Base-by-base conservation (phyloP, 2,329 filamentous ascomycete genomes). In the Aspergillus nomiae region DNA sequence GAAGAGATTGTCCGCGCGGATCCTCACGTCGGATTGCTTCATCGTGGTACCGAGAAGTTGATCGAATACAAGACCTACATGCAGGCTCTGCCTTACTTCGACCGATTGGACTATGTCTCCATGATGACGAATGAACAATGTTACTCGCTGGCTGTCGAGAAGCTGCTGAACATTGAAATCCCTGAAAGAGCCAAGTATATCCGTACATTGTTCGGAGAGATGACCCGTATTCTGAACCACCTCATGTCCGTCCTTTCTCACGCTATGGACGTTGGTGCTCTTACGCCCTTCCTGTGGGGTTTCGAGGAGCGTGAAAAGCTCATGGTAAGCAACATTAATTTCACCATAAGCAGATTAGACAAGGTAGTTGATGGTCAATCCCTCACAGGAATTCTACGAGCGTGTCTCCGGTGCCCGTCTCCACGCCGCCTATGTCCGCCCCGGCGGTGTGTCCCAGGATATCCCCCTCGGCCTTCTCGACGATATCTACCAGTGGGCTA, bases 71-170 rank as follows among this genome's bases (percentile, higher is more conserved):
- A 97, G 87, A 97, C 94, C 72, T 99, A 99, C 78, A 87, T 98
- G 76, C 95, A 99, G 85, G 95, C 95, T 62, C 85, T 99, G 76
- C 95, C 95, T 61, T 99, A 99, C 85, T 99, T 99, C 78, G 95
- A 99, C 83, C 92, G 95, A 72, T 86, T 99, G 79, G 95, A 99
- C 82, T 99, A 99, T 81, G 94, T 97, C 72, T 97, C 93, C 74
- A 99, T 99, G 96, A 99, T 99, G 95, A 99, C 95, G 75, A 99
- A 99, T 81, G 95, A 99, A 86, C 95, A 99, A 83, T 97, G 93
- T 77, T 99, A 92, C 81, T 89, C 93, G 43, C 86, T 99, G 69
- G 95, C 93, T 24, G 94, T 98, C 61, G 95, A 99, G 87, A 99
- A 99, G 86, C 86, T 99, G 65, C 85, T 99, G 74, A 99, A 99